Evolutionary conservation across 768 basidiomycete genomes (phyloP).

Genomic region (Termitomyces sp.): DNA sequence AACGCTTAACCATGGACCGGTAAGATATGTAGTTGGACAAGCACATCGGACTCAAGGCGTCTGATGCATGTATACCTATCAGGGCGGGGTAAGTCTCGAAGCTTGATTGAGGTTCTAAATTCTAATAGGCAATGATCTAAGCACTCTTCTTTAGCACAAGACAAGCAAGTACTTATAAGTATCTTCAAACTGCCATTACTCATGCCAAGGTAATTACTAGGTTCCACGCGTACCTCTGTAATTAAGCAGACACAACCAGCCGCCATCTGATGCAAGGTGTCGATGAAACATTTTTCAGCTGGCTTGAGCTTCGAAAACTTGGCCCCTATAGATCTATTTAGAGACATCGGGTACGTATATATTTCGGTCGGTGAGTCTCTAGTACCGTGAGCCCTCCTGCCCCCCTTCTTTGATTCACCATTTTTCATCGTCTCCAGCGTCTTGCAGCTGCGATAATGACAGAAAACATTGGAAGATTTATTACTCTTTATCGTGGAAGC

Average conservation of each 20-base stretch:
- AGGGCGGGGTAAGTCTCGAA: neutral
- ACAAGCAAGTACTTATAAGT: too few species aligned
- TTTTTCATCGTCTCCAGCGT: neutral
- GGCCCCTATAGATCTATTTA: neutral
- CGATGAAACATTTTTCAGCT: neutral
- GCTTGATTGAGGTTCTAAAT: neutral
- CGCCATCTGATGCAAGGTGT: neutral
- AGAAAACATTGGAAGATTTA: neutral
- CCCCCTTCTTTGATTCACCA: neutral
- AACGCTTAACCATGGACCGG: neutral
- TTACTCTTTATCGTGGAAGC: conserved; percentile 7
- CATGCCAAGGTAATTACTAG: neutral
- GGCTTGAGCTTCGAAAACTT: neutral
- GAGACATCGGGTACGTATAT: neutral
- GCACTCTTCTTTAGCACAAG: neutral
- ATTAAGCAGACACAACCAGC: neutral
- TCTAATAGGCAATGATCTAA: neutral
- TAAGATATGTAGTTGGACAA: neutral
- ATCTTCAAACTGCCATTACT: too few species aligned
- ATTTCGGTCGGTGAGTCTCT: too few species aligned
- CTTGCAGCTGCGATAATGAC: neutral
- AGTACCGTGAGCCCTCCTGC: too few species aligned
- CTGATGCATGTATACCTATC: neutral
- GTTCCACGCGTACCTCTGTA: neutral
- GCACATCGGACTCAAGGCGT: neutral